Base-by-base conservation (phyloP, 257 asterid species). In the Oldenlandia corymbosa region DNA sequence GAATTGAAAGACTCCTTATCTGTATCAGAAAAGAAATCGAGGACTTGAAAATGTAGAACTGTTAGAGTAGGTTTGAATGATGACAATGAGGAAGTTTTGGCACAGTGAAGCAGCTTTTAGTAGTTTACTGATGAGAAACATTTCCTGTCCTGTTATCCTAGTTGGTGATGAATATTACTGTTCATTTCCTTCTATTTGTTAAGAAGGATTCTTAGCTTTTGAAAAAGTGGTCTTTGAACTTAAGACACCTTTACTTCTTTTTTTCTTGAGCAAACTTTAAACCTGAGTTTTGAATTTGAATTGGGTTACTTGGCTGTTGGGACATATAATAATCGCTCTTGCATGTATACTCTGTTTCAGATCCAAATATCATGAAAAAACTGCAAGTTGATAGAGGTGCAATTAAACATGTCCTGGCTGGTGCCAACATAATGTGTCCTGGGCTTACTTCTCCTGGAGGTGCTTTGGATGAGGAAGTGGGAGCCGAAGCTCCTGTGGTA, bases 341-440 rank as follows among this genome's bases (percentile, higher is more conserved):
- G 42, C 20, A 60, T 66, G 24, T 26, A 10, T 62, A 9, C 51
- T 65, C 65, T 57, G 56, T 62, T 77, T 60, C 87, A 93, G 99
- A 93, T 84, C 99, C 99, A 65, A 76, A 85, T 75, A 84, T 93
- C 73, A 93, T 93, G 99, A 93, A 85, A 69, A 93, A 85, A 67
- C 78, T 93, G 46, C 97, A 93, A 83, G 99, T 93, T 76, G 99
- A 93, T 72, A 80, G 97, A 68, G 99, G 99, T 12, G 99, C 99
- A 1, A 87, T 93, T 71, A 87, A 71, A 77, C 90, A 78, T 81
- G 97, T 93, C 62, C 95, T 93, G 56, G 76, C 99, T 68, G 99
- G 99, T 76, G 99, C 99, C 73, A 93, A 93, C 82, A 90, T 93
- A 75, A 93, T 93, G 99, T 93, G 99, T 69, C 99, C 99, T 3